Conservation (phyloP, 2,329 filamentous ascomycete species). For the Raffaelea deltoideospora region DNA sequence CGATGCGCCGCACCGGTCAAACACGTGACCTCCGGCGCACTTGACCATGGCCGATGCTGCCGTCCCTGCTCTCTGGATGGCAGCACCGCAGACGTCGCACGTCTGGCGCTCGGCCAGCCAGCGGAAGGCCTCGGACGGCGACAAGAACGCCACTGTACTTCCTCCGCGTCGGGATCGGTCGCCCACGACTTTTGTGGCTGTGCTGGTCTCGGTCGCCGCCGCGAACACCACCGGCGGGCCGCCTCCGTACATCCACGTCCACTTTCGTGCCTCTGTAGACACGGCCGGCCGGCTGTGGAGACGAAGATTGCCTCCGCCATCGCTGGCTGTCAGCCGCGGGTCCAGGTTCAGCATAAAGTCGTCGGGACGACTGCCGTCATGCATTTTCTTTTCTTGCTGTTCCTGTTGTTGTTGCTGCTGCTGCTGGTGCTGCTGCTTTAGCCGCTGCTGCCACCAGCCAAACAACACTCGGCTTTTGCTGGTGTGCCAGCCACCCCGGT, state of each 20-base stretch:
- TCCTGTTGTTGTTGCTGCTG: not conserved
- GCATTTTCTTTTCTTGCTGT: too few relatives aligned
- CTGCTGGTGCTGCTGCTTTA: not conserved
- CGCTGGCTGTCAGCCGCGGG: too few relatives aligned
- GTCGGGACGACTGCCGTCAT: not conserved
- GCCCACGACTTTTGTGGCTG: too few relatives aligned
- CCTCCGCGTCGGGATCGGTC: constrained; percentile 18
- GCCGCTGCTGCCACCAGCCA: constrained; percentile 8
- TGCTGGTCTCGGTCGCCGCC: not conserved
- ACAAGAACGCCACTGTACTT: constrained; percentile 16
- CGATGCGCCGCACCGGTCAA: constrained; percentile 37
- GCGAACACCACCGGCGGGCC: constrained; percentile 18
- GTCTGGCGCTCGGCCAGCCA: too few relatives aligned
- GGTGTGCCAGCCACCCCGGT: constrained; percentile 23
- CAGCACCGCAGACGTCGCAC: constrained; percentile 32
- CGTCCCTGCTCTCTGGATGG: constrained; percentile 1
- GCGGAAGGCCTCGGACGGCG: too few relatives aligned
- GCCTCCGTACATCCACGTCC: constrained; percentile 45
- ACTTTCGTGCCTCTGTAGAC: constrained; percentile 32
- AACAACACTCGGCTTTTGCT: constrained; percentile 23
- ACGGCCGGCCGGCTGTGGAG: not conserved
- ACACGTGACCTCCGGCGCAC: constrained; percentile 22
- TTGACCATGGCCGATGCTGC: not conserved
- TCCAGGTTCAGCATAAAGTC: too few relatives aligned
- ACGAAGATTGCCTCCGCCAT: too few relatives aligned